Evolutionary conservation across 2,329 filamentous ascomycete species (phyloP).

Genomic region (Graphiopsis chlorocephala): DNA sequence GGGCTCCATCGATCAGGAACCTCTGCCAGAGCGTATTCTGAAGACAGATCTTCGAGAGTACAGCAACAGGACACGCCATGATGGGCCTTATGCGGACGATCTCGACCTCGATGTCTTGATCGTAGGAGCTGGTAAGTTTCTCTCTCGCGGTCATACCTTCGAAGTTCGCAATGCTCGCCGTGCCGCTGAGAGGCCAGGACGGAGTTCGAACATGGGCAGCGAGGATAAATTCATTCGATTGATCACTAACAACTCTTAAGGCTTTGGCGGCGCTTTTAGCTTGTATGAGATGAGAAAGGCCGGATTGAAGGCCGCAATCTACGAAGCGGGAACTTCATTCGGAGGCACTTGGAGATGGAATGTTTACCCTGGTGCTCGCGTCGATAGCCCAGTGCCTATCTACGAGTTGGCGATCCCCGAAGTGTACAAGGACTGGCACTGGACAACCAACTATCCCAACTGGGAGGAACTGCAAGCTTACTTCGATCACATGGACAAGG

Average conservation of each 20-base stretch:
- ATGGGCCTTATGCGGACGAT: constrained; percentile 29
- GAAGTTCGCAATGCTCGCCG: background rate
- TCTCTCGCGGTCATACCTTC: background rate
- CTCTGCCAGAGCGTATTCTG: constrained; percentile 25
- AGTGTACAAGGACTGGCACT: constrained; percentile 39
- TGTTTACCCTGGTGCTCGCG: constrained; percentile 41
- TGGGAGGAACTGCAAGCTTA: constrained; percentile 52
- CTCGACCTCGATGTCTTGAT: constrained; percentile 32
- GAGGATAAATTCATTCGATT: background rate
- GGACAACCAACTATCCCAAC: constrained; percentile 38
- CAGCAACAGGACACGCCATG: constrained; percentile 21
- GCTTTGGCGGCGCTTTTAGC: constrained; percentile 34
- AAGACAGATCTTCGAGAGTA: constrained; percentile 29
- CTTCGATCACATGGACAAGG: constrained; percentile 59
- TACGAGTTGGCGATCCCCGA: constrained; percentile 40
- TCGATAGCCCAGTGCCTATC: constrained; percentile 40
- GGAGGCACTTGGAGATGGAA: constrained; percentile 38
- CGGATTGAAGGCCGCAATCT: constrained; percentile 28
- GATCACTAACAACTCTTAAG: background rate
- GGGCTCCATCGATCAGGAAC: constrained; percentile 12
- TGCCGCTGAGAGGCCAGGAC: background rate
- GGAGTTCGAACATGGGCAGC: background rate
- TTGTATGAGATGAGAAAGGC: constrained; percentile 42
- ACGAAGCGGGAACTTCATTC: constrained; percentile 33
- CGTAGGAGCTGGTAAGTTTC: constrained; percentile 36